Percentiles rank a stretch among this genome's conserved stretches.
phyloP scores from a whole-genome alignment of 768 basidiomycete genomes.

The Collybiopsis luxurians region DNA sequence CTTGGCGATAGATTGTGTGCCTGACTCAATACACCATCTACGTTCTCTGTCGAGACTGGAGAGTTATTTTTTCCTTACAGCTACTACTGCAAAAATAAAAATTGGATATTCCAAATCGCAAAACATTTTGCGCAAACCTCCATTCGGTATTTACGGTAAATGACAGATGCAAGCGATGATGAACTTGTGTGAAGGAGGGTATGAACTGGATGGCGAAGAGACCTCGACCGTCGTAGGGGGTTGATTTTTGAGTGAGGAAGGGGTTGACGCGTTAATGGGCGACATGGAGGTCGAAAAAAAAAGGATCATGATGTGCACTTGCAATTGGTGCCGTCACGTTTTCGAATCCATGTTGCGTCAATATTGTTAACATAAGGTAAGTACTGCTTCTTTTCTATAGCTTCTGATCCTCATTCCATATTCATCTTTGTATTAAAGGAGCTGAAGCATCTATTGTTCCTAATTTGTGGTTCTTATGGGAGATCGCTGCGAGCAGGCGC shows the following conservation, averaged over 20 bases:
- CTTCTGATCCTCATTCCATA: too few relatives aligned
- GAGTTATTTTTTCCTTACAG: conserved; percentile 43
- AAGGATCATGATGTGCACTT: background rate
- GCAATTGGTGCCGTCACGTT: too few relatives aligned
- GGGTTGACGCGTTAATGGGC: too few relatives aligned
- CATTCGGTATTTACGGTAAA: conserved; percentile 61
- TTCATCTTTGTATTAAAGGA: too few relatives aligned
- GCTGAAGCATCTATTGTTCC: too few relatives aligned
- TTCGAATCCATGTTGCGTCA: too few relatives aligned
- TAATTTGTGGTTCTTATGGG: too few relatives aligned
- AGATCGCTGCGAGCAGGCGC: too few relatives aligned
- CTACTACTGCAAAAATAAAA: conserved; percentile 54
- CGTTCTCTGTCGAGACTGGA: conserved; percentile 37
- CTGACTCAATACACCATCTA: conserved; percentile 26
- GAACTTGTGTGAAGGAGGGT: conserved; percentile 42
- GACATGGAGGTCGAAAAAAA: background rate
- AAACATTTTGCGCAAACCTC: conserved; percentile 70
- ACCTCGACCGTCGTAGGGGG: conserved; percentile 50
- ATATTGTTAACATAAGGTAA: too few relatives aligned
- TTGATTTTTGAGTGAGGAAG: conserved; percentile 21
- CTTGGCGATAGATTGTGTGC: conserved; percentile 28
- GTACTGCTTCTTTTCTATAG: too few relatives aligned
- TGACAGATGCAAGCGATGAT: conserved; percentile 53
- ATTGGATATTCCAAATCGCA: conserved; percentile 44
- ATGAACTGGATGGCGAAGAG: conserved; percentile 41